These are phyloP conservation scores for Penicillium sp. DNA, from an alignment of 2,329 filamentous ascomycete genomes.

Conservation along the genomic window DNA sequence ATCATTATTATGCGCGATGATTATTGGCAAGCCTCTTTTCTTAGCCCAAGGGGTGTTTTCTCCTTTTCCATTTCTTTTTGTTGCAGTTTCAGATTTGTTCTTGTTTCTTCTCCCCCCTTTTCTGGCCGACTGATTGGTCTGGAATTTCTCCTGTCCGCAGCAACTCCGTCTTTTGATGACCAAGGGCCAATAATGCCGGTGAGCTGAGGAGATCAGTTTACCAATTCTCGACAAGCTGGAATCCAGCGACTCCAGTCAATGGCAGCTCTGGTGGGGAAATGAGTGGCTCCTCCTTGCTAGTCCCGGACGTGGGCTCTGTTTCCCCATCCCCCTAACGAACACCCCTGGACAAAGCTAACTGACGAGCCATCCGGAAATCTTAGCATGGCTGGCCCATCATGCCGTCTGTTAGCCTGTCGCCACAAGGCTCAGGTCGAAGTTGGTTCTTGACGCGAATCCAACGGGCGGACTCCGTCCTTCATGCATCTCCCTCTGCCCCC, in stretches of 20 bases:
- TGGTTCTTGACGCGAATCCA: slow-evolving; percentile 22
- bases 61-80: slow-evolving; percentile 17
- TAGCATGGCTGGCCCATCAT: slow-evolving; percentile 21
- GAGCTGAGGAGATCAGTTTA: slow-evolving; percentile 13
- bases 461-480: slow-evolving; percentile 13
- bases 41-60: slow-evolving; percentile 6
- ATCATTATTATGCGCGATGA: slow-evolving; percentile 6
- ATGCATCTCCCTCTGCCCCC: slow-evolving; percentile 13
- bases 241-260: slow-evolving; percentile 19
- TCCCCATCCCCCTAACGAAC: slow-evolving; percentile 41
- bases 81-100: slow-evolving; percentile 17
- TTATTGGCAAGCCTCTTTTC: slow-evolving; percentile 12
- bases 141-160: slow-evolving; percentile 8
- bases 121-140: slow-evolving; percentile 12
- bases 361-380: slow-evolving; percentile 18
- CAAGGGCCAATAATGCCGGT: slow-evolving; percentile 2
- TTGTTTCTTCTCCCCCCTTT: slow-evolving; percentile 18
- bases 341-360: slow-evolving; percentile 33
- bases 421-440: slow-evolving; percentile 17
- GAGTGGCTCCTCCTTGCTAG: slow-evolving; percentile 33
- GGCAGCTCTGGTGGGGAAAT: slow-evolving; percentile 38
- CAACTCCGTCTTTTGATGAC: neutral
- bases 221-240: slow-evolving; percentile 18
- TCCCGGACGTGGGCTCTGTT: slow-evolving; percentile 35
- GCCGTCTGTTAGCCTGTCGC: slow-evolving; percentile 19